A percentile compares a stretch with the other conserved stretches of the same genome.
Conservation (phyloP, 2,329 filamentous ascomycete species). For the Pestalotiopsis sp. region DNA sequence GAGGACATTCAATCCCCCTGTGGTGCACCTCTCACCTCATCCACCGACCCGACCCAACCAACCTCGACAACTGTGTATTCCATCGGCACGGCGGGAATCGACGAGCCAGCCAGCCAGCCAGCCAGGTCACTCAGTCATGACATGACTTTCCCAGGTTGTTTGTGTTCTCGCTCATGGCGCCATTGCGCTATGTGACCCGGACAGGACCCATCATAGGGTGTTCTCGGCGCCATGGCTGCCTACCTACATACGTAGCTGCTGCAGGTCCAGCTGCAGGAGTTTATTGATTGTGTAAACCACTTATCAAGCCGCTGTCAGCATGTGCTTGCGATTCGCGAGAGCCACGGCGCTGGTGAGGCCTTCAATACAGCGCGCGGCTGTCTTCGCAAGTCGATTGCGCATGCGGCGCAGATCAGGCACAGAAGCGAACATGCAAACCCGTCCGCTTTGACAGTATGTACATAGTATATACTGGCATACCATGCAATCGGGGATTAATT, state of each 20-base stretch:
- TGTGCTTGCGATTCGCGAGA: neutral
- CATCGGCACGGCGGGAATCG: neutral
- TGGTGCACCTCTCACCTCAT: neutral
- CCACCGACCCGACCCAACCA: neutral
- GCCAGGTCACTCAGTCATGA: neutral
- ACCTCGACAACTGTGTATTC: neutral
- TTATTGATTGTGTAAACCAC: neutral
- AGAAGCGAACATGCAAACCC: neutral
- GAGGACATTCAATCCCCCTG: neutral
- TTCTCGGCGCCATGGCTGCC: neutral
- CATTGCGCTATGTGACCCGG: neutral
- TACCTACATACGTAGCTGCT: neutral
- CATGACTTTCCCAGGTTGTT: neutral
- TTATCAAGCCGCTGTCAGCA: neutral
- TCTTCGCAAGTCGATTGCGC: neutral
- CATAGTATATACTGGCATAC: neutral
- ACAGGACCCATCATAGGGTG: neutral
- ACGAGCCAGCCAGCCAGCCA: neutral
- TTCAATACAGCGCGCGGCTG: neutral
- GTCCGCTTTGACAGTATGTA: neutral
- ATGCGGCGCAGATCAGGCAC: slow-evolving; percentile 2
- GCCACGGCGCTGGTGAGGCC: neutral
- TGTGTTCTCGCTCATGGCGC: neutral
- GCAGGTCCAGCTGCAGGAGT: neutral
- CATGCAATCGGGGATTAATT: neutral